A percentile compares a stretch with the other conserved stretches of the same genome.
Evolutionary conservation across 257 asterid species (phyloP).

Genomic region (Thymus mandschuricus): DNA sequence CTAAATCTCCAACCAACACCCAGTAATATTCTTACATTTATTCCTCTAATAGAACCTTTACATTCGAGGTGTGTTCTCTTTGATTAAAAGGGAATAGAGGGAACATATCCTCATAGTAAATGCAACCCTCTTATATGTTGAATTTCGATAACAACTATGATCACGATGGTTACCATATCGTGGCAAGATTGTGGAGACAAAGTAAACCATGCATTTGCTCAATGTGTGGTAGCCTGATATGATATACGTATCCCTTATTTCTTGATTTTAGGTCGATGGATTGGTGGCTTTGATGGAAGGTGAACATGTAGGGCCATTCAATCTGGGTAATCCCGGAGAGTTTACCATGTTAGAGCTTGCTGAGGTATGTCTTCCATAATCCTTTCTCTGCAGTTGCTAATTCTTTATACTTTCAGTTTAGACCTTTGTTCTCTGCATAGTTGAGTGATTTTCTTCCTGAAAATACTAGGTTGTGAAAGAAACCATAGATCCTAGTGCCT

Average conservation of each 20-base stretch:
- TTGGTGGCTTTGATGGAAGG: conserved; percentile 75
- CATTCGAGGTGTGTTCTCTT: not conserved
- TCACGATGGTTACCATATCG: not conserved
- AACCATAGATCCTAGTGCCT: conserved; percentile 87
- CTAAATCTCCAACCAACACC: not conserved
- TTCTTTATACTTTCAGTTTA: not conserved
- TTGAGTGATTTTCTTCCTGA: conserved; percentile 18
- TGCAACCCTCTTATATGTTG: not conserved
- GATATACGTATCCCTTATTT: conserved; percentile 13
- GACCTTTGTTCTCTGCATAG: not conserved
- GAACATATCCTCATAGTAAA: too few relatives aligned
- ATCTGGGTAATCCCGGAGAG: conserved; percentile 75
- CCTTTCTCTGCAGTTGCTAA: not conserved
- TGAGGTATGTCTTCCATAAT: conserved; percentile 48
- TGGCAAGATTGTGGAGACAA: conserved; percentile 13
- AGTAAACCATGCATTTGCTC: conserved; percentile 4
- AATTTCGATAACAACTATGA: not conserved
- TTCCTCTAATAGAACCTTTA: not conserved
- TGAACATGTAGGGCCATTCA: conserved; percentile 72
- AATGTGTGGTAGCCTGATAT: not conserved
- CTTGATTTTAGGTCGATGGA: conserved; percentile 58
- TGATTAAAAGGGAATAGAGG: too few relatives aligned
- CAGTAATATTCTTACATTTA: not conserved
- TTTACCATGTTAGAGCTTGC: conserved; percentile 77
- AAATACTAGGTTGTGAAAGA: conserved; percentile 84